These are phyloP conservation scores for Ceratobasidium sp. DNA, from an alignment of 1,284 basidiomycete species.

Conservation along the genomic window DNA sequence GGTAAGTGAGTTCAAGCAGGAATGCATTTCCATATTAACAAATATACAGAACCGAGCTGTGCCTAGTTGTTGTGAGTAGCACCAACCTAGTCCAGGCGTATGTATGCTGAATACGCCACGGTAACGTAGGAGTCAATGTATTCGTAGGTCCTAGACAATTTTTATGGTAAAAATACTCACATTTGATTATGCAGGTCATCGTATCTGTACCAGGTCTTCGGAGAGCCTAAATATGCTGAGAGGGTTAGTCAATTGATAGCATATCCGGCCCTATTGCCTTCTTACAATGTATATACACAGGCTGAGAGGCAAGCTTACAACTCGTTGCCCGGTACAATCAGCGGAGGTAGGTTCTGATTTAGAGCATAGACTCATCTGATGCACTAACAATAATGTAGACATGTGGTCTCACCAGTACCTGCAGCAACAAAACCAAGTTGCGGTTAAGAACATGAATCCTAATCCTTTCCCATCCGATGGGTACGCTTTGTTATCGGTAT, in stretches of 20 bases:
- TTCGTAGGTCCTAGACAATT: slow-evolving; percentile 53
- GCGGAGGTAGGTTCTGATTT: slow-evolving; percentile 52
- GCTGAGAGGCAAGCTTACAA: slow-evolving; percentile 68
- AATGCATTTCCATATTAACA: not conserved
- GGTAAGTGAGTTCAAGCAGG: slow-evolving; percentile 50
- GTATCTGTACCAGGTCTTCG: slow-evolving; percentile 64
- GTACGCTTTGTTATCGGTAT: not conserved
- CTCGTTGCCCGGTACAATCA: slow-evolving; percentile 62
- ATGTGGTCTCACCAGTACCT: slow-evolving; percentile 37
- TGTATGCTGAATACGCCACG: not conserved
- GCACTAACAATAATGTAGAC: not conserved
- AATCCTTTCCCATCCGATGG: slow-evolving; percentile 37
- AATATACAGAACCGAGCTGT: slow-evolving; percentile 58
- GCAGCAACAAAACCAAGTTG: slow-evolving; percentile 36
- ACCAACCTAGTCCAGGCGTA: not conserved
- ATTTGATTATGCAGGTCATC: slow-evolving; percentile 53
- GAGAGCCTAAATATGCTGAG: slow-evolving; percentile 64
- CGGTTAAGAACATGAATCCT: slow-evolving; percentile 23
- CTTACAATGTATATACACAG: slow-evolving; percentile 46
- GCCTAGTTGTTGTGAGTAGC: slow-evolving; percentile 61
- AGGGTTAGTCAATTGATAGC: slow-evolving; percentile 49
- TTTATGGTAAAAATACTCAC: slow-evolving; percentile 6
- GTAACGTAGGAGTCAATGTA: slow-evolving; percentile 64
- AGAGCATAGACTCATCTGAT: not conserved
- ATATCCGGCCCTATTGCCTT: not conserved